Evolutionary conservation across 208 protist genomes (phyloP), one percentile per base, ranked within the genome.

Genomic region (Lotmaria passim): DNA sequence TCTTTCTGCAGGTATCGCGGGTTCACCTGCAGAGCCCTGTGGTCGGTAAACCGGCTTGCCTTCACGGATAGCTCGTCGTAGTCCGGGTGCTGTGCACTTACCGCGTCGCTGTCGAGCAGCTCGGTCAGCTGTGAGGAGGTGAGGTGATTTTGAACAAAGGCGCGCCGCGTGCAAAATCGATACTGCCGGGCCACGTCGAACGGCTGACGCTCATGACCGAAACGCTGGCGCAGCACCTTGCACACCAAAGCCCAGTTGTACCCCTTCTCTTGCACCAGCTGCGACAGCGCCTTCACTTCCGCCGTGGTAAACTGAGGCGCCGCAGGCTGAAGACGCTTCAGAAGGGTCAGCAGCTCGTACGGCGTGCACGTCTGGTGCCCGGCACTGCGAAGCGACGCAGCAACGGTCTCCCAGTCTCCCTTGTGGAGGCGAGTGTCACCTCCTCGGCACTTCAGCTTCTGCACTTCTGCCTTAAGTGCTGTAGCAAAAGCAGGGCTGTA

Each of bases 131-230:
- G 69, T 3, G 34, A 38, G 2, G 59, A 23, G 0, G 63, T 53
- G 8, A 74, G 69, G 19, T 33, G 39, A n/a, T 30, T 60, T 21
- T 72, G 39, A 7, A 69, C 48, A 52, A 82, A 86, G 12, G 21
- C 43, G 19, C 58, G 28, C 19, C 81, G 74, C n/a, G 48, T 44
- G 2, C 61, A 26, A 24, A 67, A 62, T 6, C 78, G 81, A 61
- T 85, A 87, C 21, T 75, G 65, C 30, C 78, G 56, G 36, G 83
- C 86, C 24, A 89, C 21, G 6, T 89, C 73, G 48, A 87, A 85
- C 0, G 67, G 63, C 6, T 72, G 58, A 21, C 81, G 82, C 28
- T 50, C 33, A 36, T 51, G 21, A 8, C 78, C 72, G 43, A 77
- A 67, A 12, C 14, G 41, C 5, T 64, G 19, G 36, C 50, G 34